Base-by-base conservation (phyloP, 2,329 filamentous ascomycete species). In the Colletotrichum sp. region DNA sequence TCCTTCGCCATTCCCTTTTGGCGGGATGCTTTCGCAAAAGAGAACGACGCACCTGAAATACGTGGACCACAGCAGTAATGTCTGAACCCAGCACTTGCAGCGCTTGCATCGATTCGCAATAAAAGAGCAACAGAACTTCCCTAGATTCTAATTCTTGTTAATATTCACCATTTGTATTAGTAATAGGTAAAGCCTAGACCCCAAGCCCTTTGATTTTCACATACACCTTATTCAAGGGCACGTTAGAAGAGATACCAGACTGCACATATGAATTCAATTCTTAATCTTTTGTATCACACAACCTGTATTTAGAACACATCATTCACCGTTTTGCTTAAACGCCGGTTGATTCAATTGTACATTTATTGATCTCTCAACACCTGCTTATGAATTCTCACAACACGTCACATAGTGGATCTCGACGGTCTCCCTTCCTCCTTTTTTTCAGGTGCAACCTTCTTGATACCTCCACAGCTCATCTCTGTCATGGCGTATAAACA, bases 401-500 rank as follows among this genome's bases (percentile, higher is more conserved):
- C 3, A n/a, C 7, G 34, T 21, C 3, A 21, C 10, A 12, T 7
- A 2, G 1, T 21, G 9, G 21, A n/a, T 21, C 0, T 21, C 5
- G n/a, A 21, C 5, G 10, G n/a, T 7, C 6, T 7, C 18, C 3
- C 18, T n/a, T 43, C 8, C 3, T 18, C 5, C 3, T 43, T 5
- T 43, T 18, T 43, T 43, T 8, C 8, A 2, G 38, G 0, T n/a
- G 18, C 15, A 10, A n/a, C n/a, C 5, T 43, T 43, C 8, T n/a
- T 8, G 18, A 9, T 43, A 6, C 38, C 18, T n/a, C 18, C 38
- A 43, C 5, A 18, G 16, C 16, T 8, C 36, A 18, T 43, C 5
- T 8, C 8, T 43, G 1, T 5, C 36, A 43, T 43, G 36, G 2
- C 6, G 16, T 1, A 38, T 3, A 5, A 7, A 38, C 15, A 1